phyloP scores from a whole-genome alignment of 768 basidiomycete species.

The Amanita jacksonii region DNA sequence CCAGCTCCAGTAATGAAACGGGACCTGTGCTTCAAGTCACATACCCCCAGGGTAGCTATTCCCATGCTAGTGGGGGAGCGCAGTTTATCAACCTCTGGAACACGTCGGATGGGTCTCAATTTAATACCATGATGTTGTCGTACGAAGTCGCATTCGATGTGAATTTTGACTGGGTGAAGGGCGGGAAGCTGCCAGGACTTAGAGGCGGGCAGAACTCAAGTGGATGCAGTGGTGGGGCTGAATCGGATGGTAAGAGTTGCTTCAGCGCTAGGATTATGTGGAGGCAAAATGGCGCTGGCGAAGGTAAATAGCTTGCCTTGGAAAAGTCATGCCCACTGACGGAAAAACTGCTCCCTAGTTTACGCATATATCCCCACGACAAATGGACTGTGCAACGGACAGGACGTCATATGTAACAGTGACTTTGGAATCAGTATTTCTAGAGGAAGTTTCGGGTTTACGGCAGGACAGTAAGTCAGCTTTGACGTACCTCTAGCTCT shows the following conservation, averaged over 20 bases:
- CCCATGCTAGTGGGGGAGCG: slow-evolving; percentile 49
- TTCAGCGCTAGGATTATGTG: slow-evolving; percentile 75
- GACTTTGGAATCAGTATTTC: slow-evolving; percentile 74
- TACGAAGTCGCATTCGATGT: slow-evolving; percentile 69
- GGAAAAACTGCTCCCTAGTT: slow-evolving; percentile 29
- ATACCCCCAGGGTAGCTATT: slow-evolving; percentile 54
- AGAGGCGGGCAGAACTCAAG: slow-evolving; percentile 54
- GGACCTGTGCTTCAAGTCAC: slow-evolving; percentile 50
- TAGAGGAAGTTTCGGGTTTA: slow-evolving; percentile 57
- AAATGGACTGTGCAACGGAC: slow-evolving; percentile 47
- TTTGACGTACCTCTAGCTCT: too few relatives aligned
- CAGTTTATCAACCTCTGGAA: slow-evolving; percentile 69
- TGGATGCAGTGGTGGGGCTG: slow-evolving; percentile 62
- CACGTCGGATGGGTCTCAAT: slow-evolving; percentile 40
- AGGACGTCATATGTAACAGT: slow-evolving; percentile 52
- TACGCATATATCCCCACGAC: slow-evolving; percentile 73
- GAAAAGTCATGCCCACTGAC: slow-evolving; percentile 5
- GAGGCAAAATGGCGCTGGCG: slow-evolving; percentile 52
- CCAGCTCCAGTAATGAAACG: slow-evolving; percentile 18
- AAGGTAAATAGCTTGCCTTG: slow-evolving; percentile 43
- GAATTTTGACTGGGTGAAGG: slow-evolving; percentile 61
- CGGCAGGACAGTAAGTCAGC: slow-evolving; percentile 53
- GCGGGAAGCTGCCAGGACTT: slow-evolving; percentile 71
- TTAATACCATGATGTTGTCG: slow-evolving; percentile 58
- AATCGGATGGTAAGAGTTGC: slow-evolving; percentile 56